Percentiles rank a stretch among this genome's conserved stretches.
Evolutionary conservation across 164 flowering plant genomes (phyloP).

Genomic region (Nelumbo lutea): DNA sequence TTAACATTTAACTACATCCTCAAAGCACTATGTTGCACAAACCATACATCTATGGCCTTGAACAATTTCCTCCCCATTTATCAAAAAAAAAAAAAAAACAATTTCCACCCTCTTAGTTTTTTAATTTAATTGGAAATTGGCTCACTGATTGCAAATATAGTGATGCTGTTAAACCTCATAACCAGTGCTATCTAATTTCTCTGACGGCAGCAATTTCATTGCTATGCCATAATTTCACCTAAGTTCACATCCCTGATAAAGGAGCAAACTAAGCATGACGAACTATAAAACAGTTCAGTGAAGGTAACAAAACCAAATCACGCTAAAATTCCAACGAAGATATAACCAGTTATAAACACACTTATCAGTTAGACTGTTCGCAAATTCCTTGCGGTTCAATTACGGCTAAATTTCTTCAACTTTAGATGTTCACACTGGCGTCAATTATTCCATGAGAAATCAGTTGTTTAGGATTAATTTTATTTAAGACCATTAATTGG

Average conservation of each 20-base stretch:
- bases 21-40: too few relatives aligned
- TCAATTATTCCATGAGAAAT: too few relatives aligned
- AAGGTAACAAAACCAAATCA: neutral
- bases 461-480: neutral
- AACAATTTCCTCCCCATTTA: too few relatives aligned
- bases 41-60: too few relatives aligned
- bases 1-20: too few relatives aligned
- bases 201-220: neutral
- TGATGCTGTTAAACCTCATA: too few relatives aligned
- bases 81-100: too few relatives aligned
- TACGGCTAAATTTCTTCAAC: neutral
- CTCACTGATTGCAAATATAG: too few relatives aligned
- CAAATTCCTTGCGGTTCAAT: neutral
- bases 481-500: neutral
- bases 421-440: neutral
- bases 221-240: neutral
- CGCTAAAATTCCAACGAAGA: neutral
- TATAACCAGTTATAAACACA: neutral
- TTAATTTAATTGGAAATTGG: too few relatives aligned
- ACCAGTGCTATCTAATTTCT: too few relatives aligned
- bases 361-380: neutral
- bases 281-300: neutral
- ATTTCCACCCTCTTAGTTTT: too few relatives aligned
- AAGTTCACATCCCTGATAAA: neutral
- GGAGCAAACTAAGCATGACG: neutral